Evolutionary conservation across 768 basidiomycete genomes (phyloP).

Genomic region (Collybia nuda): DNA sequence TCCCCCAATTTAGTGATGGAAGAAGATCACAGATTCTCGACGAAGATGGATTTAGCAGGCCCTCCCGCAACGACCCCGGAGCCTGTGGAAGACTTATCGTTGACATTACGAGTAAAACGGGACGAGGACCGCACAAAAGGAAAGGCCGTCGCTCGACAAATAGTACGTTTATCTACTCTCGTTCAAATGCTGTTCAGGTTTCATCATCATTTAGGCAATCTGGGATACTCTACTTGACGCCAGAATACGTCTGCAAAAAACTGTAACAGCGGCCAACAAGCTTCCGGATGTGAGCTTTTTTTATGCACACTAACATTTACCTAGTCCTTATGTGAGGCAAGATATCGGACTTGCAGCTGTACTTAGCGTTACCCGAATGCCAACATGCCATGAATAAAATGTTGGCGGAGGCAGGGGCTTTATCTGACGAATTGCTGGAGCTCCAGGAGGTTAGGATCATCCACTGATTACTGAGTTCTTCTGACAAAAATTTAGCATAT

Average conservation of each 20-base stretch:
- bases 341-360: conserved; percentile 36
- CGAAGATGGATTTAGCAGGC: neutral
- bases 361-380: conserved; percentile 35
- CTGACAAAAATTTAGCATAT: conserved; percentile 32
- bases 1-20: conserved; percentile 19
- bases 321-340: conserved; percentile 11
- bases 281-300: conserved; percentile 55
- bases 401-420: conserved; percentile 55
- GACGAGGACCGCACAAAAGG: conserved; percentile 81
- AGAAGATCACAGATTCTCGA: neutral
- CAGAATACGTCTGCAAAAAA: conserved; percentile 91
- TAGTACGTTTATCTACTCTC: conserved; percentile 48
- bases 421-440: conserved; percentile 68
- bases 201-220: conserved; percentile 49
- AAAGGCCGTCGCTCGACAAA: conserved; percentile 77
- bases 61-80: conserved; percentile 9
- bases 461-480: neutral
- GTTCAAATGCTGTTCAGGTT: neutral
- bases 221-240: conserved; percentile 90
- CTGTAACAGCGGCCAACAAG: conserved; percentile 59
- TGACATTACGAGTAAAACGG: conserved; percentile 54
- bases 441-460: conserved; percentile 57
- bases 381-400: conserved; percentile 48
- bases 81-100: conserved; percentile 42
- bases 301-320: neutral